phyloP scores from a whole-genome alignment of 768 basidiomycete species.

The Lactarius hengduanensis region DNA sequence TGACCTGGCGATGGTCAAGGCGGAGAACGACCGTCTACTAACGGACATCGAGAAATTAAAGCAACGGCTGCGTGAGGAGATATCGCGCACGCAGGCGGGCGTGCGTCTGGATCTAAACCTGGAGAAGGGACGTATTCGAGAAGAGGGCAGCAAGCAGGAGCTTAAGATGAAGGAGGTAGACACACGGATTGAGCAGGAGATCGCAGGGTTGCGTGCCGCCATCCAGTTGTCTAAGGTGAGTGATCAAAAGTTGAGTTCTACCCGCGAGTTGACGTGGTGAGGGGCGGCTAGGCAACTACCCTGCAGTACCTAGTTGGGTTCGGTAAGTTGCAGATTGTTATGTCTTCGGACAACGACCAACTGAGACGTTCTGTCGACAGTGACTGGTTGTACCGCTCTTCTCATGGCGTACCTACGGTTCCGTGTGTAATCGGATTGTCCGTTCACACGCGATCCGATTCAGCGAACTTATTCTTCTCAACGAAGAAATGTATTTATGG shows the following conservation, averaged over 20 bases:
- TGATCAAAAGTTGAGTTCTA: background rate
- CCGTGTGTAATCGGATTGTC: slow-evolving; percentile 36
- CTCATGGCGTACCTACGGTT: slow-evolving; percentile 88
- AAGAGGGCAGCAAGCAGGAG: slow-evolving; percentile 89
- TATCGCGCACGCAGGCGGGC: slow-evolving; percentile 87
- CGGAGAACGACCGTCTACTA: slow-evolving; percentile 92
- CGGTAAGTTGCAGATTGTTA: slow-evolving; percentile 47
- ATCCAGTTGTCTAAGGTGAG: slow-evolving; percentile 83
- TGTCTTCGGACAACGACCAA: background rate
- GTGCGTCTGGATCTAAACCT: slow-evolving; percentile 93
- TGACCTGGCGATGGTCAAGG: slow-evolving; percentile 91
- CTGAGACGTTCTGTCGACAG: slow-evolving; percentile 41
- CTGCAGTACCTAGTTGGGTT: slow-evolving; percentile 86
- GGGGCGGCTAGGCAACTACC: slow-evolving; percentile 63
- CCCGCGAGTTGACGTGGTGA: background rate
- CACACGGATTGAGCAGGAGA: slow-evolving; percentile 94
- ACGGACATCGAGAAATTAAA: slow-evolving; percentile 93
- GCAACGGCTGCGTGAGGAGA: slow-evolving; percentile 88
- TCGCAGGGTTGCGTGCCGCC: slow-evolving; percentile 77
- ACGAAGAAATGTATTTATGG: slow-evolving; percentile 10
- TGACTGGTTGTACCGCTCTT: slow-evolving; percentile 82
- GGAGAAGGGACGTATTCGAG: slow-evolving; percentile 93
- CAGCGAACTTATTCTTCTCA: background rate
- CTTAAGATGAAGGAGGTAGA: slow-evolving; percentile 98
- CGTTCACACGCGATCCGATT: background rate